Conservation (phyloP, 306 rosid species). For the Hylodesmum podocarpum region DNA sequence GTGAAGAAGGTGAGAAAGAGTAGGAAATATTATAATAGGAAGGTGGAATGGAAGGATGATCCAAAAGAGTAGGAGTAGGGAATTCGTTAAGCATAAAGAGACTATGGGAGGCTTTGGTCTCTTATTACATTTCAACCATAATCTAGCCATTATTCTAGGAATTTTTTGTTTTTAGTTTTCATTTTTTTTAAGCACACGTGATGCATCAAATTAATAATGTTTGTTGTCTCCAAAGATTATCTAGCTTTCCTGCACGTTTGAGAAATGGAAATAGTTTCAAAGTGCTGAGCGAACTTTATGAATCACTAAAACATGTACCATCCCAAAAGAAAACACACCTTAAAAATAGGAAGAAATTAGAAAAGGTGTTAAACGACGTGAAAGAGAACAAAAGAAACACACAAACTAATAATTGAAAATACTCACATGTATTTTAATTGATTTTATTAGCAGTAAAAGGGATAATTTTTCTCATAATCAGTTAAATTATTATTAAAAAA, state of each 20-base stretch:
- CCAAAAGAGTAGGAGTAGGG: slow-evolving; percentile 74
- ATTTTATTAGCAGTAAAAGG: too few species aligned
- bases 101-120: neutral
- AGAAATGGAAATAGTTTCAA: neutral
- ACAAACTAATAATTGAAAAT: too few species aligned
- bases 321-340: too few species aligned
- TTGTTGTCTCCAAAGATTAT: neutral
- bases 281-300: neutral
- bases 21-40: slow-evolving; percentile 39
- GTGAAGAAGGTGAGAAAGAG: slow-evolving; percentile 22
- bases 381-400: neutral
- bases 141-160: slow-evolving; percentile 15
- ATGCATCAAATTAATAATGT: neutral
- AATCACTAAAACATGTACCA: neutral
- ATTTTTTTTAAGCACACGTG: too few species aligned
- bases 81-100: slow-evolving; percentile 26
- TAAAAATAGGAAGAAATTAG: neutral
- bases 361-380: neutral
- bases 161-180: neutral
- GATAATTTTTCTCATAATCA: too few species aligned
- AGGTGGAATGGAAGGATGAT: slow-evolving; percentile 56
- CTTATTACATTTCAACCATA: neutral
- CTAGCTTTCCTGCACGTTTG: neutral
- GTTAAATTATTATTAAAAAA: too few species aligned
- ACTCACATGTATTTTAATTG: too few species aligned